Percentiles rank a stretch among this genome's conserved stretches.
Evolutionary conservation across 1,284 basidiomycete species (phyloP).

Genomic region (Cryptococcus wingfieldii): DNA sequence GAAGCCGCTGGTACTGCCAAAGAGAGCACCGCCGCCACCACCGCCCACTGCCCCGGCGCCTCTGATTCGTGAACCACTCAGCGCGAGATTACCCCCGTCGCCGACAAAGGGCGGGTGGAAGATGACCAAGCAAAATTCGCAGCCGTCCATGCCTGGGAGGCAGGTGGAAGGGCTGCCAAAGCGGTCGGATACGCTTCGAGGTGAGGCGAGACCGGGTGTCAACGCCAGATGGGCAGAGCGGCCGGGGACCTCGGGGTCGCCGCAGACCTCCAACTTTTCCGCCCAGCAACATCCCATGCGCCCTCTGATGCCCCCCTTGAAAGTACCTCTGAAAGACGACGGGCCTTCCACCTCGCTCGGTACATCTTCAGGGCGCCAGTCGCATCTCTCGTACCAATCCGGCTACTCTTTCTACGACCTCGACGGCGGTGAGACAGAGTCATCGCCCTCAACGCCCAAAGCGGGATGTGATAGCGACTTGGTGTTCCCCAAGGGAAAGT

Average conservation of each 20-base stretch:
- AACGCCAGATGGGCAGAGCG: conserved; percentile 1
- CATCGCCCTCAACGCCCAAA: conserved; percentile 17
- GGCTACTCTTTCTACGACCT: conserved; percentile 41
- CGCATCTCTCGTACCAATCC: conserved; percentile 32
- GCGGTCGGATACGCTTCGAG: conserved; percentile 3
- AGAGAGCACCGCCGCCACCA: conserved; percentile 25
- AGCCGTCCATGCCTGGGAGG: not conserved
- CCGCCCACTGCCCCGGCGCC: conserved; percentile 8
- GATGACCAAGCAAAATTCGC: conserved; percentile 3
- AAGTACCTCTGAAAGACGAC: conserved; percentile 27
- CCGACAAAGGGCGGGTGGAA: not conserved
- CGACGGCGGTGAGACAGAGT: conserved; percentile 10
- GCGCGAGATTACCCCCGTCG: conserved; percentile 1
- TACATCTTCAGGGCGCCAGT: conserved; percentile 10
- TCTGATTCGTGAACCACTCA: not conserved
- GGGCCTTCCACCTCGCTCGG: not conserved
- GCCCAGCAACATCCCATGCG: not conserved
- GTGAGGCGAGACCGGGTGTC: not conserved
- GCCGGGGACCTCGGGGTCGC: not conserved
- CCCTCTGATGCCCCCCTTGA: conserved; percentile 7
- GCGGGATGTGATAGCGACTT: conserved; percentile 5
- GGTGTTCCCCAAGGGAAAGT: conserved; percentile 13
- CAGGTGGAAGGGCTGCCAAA: not conserved
- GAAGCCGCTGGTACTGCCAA: conserved; percentile 34
- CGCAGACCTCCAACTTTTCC: not conserved